Evolutionary conservation across 331 rosid species (phyloP), one percentile per base, ranked within the genome.

Genomic region (Acacia pycnantha): DNA sequence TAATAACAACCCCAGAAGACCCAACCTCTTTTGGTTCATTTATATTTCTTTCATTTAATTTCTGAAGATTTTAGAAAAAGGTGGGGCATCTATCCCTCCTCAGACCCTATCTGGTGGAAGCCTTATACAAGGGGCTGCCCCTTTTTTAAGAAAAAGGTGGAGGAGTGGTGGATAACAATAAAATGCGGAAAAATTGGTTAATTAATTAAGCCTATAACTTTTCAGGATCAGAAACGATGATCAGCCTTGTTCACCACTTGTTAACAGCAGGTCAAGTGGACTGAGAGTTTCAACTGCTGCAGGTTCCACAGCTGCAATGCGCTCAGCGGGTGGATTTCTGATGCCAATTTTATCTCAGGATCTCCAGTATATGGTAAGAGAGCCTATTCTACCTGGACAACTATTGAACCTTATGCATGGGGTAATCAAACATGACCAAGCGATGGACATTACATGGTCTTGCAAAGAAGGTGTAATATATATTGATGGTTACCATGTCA

Each of bases 291-390:
- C 98, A 31, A 85, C 99, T 5, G 97, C 94, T 62, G 92, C 97
- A 1, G 98, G 99, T 84, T 91, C 99, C 79, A 94, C 99, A 0
- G 98, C 98, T 71, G 97, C 98, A 54, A 94, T 96, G 99, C 97
- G 56, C 48, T 92, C 99, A 43, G 97, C 98, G 8, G 97, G 98
- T 29, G 97, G 99, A 79, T 89, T 84, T 83, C 88, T 79, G 3
- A 92, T 94, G 97, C 91, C 91, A 37, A 87, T 91, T 82, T 82
- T 85, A 84, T 94, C 97, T 24, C 87, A 8, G 76, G 92, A 92
- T 74, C 97, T 96, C 79, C 99, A 93, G 76, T 96, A 91, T 70
- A 93, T 91, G 97, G 97, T 89, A 70, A 90, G 99, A 88, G 99
- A 96, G 88, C 97, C 99, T 62, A 87, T 89, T 77, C 83, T 88